A percentile compares a stretch with the other conserved stretches of the same genome.
Conservation (phyloP, 2,329 filamentous ascomycete species). For the Neoascochyta sp. region DNA sequence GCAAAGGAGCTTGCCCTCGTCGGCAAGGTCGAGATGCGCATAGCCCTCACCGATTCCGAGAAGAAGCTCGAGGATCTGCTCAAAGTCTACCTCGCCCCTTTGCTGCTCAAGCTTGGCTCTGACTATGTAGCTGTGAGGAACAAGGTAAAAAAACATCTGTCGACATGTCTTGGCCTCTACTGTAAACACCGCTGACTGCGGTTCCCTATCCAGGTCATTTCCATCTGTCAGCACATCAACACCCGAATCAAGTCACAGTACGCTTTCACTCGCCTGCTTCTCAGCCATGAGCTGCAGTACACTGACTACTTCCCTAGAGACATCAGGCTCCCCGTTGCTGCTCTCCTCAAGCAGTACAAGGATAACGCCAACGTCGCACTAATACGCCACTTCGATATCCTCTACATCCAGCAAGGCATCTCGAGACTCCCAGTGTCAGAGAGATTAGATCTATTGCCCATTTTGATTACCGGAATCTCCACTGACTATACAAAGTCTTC, state of each 20-base stretch:
- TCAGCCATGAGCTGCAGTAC: background rate
- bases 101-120: conserved; percentile 83
- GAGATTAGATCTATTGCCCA: conserved; percentile 68
- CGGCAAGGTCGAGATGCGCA: conserved; percentile 79
- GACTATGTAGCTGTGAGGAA: conserved; percentile 75
- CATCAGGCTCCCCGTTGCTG: conserved; percentile 78
- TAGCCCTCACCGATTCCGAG: conserved; percentile 79
- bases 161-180: conserved; percentile 1
- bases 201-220: conserved; percentile 51
- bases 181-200: conserved; percentile 31
- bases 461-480: conserved; percentile 64
- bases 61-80: conserved; percentile 75
- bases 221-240: conserved; percentile 69
- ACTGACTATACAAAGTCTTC: conserved; percentile 54
- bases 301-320: conserved; percentile 35
- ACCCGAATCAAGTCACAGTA: conserved; percentile 57
- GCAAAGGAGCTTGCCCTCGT: conserved; percentile 77
- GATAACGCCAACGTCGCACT: conserved; percentile 63
- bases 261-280: no score
- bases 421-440: conserved; percentile 58
- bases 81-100: conserved; percentile 71
- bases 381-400: conserved; percentile 81
- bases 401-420: conserved; percentile 83
- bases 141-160: conserved; percentile 64
- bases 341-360: conserved; percentile 86